Percentiles rank a stretch among this genome's conserved stretches.
These are phyloP conservation scores for Zancudomyces culisetae DNA, from an alignment of 371 early-diverging fungal genomes.

Conservation along the genomic window DNA sequence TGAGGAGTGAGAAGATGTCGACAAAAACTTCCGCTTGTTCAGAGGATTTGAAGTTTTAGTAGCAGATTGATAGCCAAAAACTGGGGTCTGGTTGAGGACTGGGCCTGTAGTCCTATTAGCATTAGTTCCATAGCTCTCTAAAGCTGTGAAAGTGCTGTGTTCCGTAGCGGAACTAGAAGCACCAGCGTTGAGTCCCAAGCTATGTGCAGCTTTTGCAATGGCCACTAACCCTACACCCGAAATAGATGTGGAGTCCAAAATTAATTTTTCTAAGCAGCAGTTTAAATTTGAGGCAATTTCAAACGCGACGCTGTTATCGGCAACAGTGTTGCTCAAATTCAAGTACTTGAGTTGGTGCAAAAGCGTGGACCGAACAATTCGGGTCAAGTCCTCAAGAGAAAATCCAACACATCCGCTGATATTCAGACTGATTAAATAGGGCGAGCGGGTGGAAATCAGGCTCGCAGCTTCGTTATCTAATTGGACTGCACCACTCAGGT, in stretches of 20 bases:
- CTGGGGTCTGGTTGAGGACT: not conserved
- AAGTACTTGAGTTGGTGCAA: not conserved
- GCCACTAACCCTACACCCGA: not conserved
- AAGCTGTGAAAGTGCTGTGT: not conserved
- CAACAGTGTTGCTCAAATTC: not conserved
- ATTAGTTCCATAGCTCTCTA: not conserved
- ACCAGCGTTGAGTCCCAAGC: too few relatives aligned
- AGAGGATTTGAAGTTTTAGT: not conserved
- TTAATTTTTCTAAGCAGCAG: not conserved
- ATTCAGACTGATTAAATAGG: not conserved
- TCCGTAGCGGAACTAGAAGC: too few relatives aligned
- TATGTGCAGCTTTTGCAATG: not conserved
- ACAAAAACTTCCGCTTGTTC: not conserved
- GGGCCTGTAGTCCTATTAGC: not conserved
- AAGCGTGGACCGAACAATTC: not conserved
- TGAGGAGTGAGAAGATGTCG: not conserved
- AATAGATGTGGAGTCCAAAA: not conserved
- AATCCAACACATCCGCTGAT: constrained; percentile 2
- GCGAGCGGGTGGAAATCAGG: not conserved
- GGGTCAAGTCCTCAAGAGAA: not conserved
- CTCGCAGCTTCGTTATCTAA: not conserved
- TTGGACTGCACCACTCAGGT: not conserved
- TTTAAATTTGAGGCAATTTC: not conserved
- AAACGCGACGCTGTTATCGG: not conserved
- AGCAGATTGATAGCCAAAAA: not conserved